A percentile compares a stretch with the other conserved stretches of the same genome.
These are phyloP conservation scores for Anthostomella pinea DNA, from an alignment of 2,329 filamentous ascomycete species.

Conservation along the genomic window DNA sequence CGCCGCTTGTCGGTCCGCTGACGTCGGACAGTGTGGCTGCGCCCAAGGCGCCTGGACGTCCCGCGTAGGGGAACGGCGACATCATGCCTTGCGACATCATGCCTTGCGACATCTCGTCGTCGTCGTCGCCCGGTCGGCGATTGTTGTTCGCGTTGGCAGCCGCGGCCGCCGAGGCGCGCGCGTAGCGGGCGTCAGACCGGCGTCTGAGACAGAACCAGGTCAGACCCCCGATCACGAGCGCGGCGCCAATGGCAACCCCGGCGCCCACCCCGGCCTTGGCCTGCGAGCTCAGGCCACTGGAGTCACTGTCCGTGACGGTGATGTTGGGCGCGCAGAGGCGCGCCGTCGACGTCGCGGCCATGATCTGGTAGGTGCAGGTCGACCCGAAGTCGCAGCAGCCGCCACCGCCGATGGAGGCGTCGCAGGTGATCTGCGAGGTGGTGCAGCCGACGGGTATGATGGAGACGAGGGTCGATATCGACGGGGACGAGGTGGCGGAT, in stretches of 20 bases:
- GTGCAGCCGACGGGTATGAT: conserved; percentile 43
- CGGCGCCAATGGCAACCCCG: conserved; percentile 45
- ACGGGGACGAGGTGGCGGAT: conserved; percentile 15
- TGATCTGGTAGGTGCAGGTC: conserved; percentile 29
- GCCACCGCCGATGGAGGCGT: conserved; percentile 35
- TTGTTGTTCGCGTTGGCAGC: background rate
- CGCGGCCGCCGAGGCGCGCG: background rate
- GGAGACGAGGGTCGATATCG: conserved; percentile 29
- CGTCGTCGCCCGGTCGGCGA: background rate
- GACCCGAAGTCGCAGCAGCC: conserved; percentile 49
- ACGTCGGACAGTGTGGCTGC: conserved; percentile 34
- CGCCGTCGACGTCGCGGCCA: conserved; percentile 38
- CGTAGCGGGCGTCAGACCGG: too few relatives aligned
- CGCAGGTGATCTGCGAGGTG: conserved; percentile 42
- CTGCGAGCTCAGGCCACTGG: conserved; percentile 35
- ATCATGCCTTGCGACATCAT: background rate
- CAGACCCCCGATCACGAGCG: conserved; percentile 39
- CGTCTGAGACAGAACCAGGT: conserved; percentile 48
- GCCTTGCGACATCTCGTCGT: conserved; percentile 6
- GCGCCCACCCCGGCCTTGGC: conserved; percentile 58
- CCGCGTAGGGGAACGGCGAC: background rate
- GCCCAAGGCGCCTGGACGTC: background rate
- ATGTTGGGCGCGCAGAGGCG: conserved; percentile 33
- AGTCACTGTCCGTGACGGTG: conserved; percentile 18
- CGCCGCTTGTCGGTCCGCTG: conserved; percentile 23